Evolutionary conservation across 495 filamentous ascomycete genomes (phyloP).

Genomic region (Hypomontagnella submonticulosa): DNA sequence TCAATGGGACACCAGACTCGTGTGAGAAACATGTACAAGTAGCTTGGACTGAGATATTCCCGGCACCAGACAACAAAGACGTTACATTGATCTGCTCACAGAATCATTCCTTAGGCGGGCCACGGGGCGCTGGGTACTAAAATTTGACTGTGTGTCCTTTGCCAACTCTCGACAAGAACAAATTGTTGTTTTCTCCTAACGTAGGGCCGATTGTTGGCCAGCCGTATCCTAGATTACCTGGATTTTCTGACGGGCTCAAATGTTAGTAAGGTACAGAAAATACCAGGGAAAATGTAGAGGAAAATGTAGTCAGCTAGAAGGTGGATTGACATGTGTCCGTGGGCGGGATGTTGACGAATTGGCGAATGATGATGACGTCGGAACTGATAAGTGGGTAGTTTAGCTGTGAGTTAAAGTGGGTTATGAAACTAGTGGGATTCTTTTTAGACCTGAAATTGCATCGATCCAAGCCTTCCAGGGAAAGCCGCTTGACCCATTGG

Average conservation of each 20-base stretch:
- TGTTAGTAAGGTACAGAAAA: too few relatives aligned
- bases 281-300: slow-evolving; percentile 4
- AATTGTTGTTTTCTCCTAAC: slow-evolving; percentile 8
- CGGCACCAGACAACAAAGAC: not conserved
- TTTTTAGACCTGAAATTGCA: slow-evolving; percentile 26
- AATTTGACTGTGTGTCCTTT: not conserved
- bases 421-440: slow-evolving; percentile 35
- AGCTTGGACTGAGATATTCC: slow-evolving; percentile 8
- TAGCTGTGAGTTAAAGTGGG: slow-evolving; percentile 25
- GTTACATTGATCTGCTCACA: too few relatives aligned
- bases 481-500: slow-evolving; percentile 34
- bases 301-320: slow-evolving; percentile 27
- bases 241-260: slow-evolving; percentile 5
- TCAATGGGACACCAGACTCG: slow-evolving; percentile 25
- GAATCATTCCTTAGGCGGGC: too few relatives aligned
- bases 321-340: slow-evolving; percentile 23
- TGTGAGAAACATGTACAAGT: slow-evolving; percentile 6
- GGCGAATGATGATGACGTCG: slow-evolving; percentile 46
- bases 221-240: slow-evolving; percentile 10
- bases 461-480: slow-evolving; percentile 21
- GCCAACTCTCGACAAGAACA: slow-evolving; percentile 17
- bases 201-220: slow-evolving; percentile 35
- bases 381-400: slow-evolving; percentile 40
- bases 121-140: not conserved
- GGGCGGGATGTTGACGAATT: slow-evolving; percentile 42